A percentile compares a stretch with the other conserved stretches of the same genome.
Conservation (phyloP, 2,329 filamentous ascomycete genomes). For the Fonsecaea pugnacius region DNA sequence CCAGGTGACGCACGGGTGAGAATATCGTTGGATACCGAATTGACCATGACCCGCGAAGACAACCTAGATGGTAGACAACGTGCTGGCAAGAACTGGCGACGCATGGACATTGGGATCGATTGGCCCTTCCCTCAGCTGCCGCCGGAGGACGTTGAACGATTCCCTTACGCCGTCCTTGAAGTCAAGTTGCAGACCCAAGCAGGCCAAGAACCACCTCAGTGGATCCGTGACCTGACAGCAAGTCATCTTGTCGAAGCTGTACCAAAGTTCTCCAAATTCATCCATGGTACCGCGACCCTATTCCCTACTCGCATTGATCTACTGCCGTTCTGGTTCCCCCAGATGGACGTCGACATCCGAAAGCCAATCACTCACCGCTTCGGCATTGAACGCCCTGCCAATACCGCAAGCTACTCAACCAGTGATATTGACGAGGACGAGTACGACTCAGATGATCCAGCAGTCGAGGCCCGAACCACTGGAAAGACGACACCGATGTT, state of each 20-base stretch:
- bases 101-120: constrained; percentile 97
- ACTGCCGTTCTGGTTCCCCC: constrained; percentile 95
- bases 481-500: constrained; percentile 35
- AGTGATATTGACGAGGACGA: constrained; percentile 77
- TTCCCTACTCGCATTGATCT: constrained; percentile 87
- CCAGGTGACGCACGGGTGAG: constrained; percentile 94
- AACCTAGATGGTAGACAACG: constrained; percentile 81
- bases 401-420: constrained; percentile 74
- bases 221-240: constrained; percentile 90
- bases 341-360: constrained; percentile 97
- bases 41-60: constrained; percentile 94
- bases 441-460: constrained; percentile 68
- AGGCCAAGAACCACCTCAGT: constrained; percentile 92
- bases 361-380: constrained; percentile 89
- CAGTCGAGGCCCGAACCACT: constrained; percentile 36
- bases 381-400: constrained; percentile 79
- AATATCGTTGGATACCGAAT: constrained; percentile 93
- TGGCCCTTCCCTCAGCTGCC: constrained; percentile 90
- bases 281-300: constrained; percentile 86
- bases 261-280: constrained; percentile 99
- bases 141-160: constrained; percentile 80
- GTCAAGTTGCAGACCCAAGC: constrained; percentile 97
- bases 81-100: constrained; percentile 87
- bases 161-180: constrained; percentile 94
- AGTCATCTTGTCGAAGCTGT: constrained; percentile 98